A percentile compares a stretch with the other conserved stretches of the same genome.
These are phyloP conservation scores for Aureobasidium sp. DNA, from an alignment of 2,329 filamentous ascomycete genomes.

Conservation along the genomic window DNA sequence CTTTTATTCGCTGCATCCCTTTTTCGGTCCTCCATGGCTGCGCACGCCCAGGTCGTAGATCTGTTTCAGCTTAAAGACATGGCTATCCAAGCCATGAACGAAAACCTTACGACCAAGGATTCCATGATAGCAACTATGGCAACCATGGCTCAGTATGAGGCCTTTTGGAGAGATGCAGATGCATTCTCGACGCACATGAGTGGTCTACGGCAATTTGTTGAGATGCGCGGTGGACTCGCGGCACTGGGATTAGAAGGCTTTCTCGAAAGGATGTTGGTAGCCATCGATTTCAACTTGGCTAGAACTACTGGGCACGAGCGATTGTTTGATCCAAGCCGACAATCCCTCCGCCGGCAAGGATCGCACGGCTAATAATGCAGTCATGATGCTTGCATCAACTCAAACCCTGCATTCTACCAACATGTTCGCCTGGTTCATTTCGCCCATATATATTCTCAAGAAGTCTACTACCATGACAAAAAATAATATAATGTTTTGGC, in stretches of 20 bases:
- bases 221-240: slow-evolving; percentile 36
- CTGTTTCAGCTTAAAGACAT: slow-evolving; percentile 36
- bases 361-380: background rate
- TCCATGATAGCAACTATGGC: slow-evolving; percentile 40
- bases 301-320: background rate
- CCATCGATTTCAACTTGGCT: slow-evolving; percentile 35
- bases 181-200: slow-evolving; percentile 41
- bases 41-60: slow-evolving; percentile 25
- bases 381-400: background rate
- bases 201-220: slow-evolving; percentile 35
- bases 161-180: slow-evolving; percentile 37
- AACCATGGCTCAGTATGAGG: slow-evolving; percentile 46
- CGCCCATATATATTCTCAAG: background rate
- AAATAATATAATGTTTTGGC: background rate
- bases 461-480: background rate
- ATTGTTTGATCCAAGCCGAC: background rate
- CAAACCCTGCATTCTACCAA: background rate
- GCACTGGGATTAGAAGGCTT: slow-evolving; percentile 34
- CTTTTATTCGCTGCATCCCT: slow-evolving; percentile 35
- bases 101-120: slow-evolving; percentile 32
- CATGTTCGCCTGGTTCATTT: background rate
- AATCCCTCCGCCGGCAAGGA: background rate
- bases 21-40: slow-evolving; percentile 25
- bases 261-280: slow-evolving; percentile 38
- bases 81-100: slow-evolving; percentile 37